These are phyloP conservation scores for Podospora fimiseda DNA, from an alignment of 495 filamentous ascomycete genomes.

Conservation along the genomic window DNA sequence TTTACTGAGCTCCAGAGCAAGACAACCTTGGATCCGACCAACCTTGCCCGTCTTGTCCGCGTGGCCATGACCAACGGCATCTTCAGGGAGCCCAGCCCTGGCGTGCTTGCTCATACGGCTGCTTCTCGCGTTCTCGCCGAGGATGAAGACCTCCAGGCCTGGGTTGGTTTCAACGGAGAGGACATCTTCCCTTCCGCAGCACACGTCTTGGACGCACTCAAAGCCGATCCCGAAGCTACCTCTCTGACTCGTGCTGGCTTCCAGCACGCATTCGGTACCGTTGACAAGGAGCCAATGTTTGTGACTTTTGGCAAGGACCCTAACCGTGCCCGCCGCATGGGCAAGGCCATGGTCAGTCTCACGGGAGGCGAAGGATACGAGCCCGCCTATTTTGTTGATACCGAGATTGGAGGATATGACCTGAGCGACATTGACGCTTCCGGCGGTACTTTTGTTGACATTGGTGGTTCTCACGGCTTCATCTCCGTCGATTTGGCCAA, in stretches of 20 bases:
- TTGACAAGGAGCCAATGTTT: slow-evolving; percentile 45
- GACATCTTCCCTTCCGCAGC: slow-evolving; percentile 44
- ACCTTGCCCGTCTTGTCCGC: slow-evolving; percentile 48
- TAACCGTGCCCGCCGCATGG: slow-evolving; percentile 43
- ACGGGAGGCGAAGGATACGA: slow-evolving; percentile 47
- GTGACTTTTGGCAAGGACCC: slow-evolving; percentile 42
- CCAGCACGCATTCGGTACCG: slow-evolving; percentile 41
- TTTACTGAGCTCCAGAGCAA: slow-evolving; percentile 38
- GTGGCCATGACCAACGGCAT: slow-evolving; percentile 51
- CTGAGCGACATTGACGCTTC: slow-evolving; percentile 34
- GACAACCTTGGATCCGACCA: slow-evolving; percentile 36
- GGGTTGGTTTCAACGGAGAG: slow-evolving; percentile 47
- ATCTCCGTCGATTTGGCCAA: slow-evolving; percentile 44
- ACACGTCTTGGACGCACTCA: slow-evolving; percentile 34
- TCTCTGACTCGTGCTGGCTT: slow-evolving; percentile 41
- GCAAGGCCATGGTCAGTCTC: slow-evolving; percentile 44
- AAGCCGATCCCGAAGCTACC: slow-evolving; percentile 35
- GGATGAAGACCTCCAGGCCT: slow-evolving; percentile 37
- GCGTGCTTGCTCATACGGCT: slow-evolving; percentile 48
- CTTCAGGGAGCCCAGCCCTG: slow-evolving; percentile 47
- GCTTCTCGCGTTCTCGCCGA: slow-evolving; percentile 40
- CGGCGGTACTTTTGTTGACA: slow-evolving; percentile 44
- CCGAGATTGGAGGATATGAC: slow-evolving; percentile 36
- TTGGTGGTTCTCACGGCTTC: slow-evolving; percentile 53
- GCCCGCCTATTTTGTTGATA: slow-evolving; percentile 35